Conservation (phyloP, 2,329 filamentous ascomycete species). For the Aspergillus sp. region DNA sequence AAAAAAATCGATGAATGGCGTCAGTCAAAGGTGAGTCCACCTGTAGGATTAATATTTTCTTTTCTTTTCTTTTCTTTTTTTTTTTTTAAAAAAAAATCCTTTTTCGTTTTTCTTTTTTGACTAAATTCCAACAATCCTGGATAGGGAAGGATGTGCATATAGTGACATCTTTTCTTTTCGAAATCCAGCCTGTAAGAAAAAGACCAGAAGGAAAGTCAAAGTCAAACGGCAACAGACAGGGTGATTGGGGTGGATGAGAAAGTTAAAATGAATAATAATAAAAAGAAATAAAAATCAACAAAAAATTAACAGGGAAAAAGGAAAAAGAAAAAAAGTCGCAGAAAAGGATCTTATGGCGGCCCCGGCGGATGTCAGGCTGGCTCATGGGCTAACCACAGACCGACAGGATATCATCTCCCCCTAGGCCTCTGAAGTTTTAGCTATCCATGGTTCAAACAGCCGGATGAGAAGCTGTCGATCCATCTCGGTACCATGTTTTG, state of each 20-base stretch:
- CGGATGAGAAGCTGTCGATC: too few species aligned
- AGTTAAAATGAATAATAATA: not conserved
- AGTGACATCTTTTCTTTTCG: not conserved
- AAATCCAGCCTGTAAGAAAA: not conserved
- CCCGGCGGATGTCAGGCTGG: not conserved
- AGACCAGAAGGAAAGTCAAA: not conserved
- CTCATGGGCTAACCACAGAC: not conserved
- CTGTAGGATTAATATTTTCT: too few species aligned
- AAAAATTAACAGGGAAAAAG: not conserved
- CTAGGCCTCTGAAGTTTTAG: too few species aligned
- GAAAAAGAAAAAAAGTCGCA: not conserved
- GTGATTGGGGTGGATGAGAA: conserved; percentile 13
- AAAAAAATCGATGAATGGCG: too few species aligned
- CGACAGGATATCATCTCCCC: conserved; percentile 1
- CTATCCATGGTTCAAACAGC: too few species aligned
- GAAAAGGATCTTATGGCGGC: not conserved
- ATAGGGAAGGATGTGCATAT: not conserved
- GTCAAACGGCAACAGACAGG: conserved; percentile 3
- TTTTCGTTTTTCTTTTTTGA: too few species aligned
- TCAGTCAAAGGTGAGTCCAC: too few species aligned
- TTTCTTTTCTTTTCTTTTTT: too few species aligned
- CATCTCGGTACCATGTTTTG: too few species aligned
- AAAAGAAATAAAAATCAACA: not conserved
- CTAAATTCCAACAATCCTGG: not conserved
- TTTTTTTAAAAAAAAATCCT: too few species aligned